These are phyloP conservation scores for Linanthus parryae DNA, from an alignment of 148 eudicot genomes.

Conservation along the genomic window DNA sequence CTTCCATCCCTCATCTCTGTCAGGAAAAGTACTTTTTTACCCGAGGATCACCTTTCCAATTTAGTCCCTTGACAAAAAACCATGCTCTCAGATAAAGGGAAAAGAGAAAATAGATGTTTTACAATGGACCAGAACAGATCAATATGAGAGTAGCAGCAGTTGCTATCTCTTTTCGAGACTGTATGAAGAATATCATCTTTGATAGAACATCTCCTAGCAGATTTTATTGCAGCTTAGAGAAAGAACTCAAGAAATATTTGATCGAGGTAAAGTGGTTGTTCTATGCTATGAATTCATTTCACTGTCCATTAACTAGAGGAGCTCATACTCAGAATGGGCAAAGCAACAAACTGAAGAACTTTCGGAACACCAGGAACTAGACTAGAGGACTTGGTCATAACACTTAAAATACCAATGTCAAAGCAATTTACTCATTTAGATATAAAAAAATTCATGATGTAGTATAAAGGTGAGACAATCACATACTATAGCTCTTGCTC, in stretches of 20 bases:
- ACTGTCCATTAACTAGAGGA: background rate
- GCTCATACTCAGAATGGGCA: background rate
- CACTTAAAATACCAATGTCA: background rate
- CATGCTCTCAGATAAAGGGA: too few species aligned
- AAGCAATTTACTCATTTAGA: background rate
- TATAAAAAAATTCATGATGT: background rate
- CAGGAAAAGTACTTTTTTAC: too few species aligned
- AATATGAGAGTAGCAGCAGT: too few species aligned
- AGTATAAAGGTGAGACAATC: background rate
- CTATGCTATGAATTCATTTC: background rate
- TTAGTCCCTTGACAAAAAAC: too few species aligned
- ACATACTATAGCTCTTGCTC: constrained; percentile 94
- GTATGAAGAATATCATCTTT: background rate
- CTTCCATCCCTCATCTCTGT: too few species aligned
- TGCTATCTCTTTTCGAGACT: background rate
- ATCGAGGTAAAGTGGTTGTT: background rate
- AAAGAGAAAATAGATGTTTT: too few species aligned
- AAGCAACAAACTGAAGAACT: too few species aligned
- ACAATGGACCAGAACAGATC: too few species aligned
- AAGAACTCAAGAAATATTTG: background rate
- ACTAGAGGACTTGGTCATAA: too few species aligned
- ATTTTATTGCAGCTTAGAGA: background rate
- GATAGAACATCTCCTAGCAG: background rate
- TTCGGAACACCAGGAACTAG: too few species aligned
- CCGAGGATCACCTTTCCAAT: too few species aligned